phyloP scores from a whole-genome alignment of 305 asterid genomes.

The Fraxinus ornus region DNA sequence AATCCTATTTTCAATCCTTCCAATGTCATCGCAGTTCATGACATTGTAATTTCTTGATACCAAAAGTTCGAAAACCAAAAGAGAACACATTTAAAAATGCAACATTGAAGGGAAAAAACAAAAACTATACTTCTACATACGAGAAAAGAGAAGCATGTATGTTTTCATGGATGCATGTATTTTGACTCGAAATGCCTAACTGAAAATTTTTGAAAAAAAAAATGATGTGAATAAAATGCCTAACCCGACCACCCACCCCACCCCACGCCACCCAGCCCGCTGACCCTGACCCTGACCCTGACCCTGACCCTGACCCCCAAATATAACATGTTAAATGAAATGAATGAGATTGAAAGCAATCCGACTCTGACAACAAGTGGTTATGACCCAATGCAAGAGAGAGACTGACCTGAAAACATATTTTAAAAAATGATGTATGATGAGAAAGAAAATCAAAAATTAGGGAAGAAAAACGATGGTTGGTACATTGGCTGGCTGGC shows the following conservation, averaged over 20 bases:
- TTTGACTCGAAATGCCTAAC: slow-evolving; percentile 35
- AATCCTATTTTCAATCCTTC: slow-evolving; percentile 32
- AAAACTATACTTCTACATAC: slow-evolving; percentile 28
- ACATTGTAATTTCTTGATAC: slow-evolving; percentile 35
- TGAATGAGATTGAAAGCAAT: slow-evolving; percentile 51
- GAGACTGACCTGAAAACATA: slow-evolving; percentile 39
- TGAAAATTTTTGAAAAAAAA: slow-evolving; percentile 30
- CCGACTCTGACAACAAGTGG: slow-evolving; percentile 37
- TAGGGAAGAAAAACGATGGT: slow-evolving; percentile 26
- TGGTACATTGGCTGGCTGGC: slow-evolving; percentile 31
- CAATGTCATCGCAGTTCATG: slow-evolving; percentile 46
- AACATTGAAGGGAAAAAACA: slow-evolving; percentile 24
- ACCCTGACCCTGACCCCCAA: slow-evolving; percentile 30
- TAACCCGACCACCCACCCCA: not conserved
- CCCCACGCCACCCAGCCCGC: not conserved
- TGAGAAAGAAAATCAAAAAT: slow-evolving; percentile 19
- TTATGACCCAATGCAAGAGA: slow-evolving; percentile 53
- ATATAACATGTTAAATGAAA: slow-evolving; percentile 35
- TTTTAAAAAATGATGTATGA: slow-evolving; percentile 30
- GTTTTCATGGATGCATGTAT: slow-evolving; percentile 38
- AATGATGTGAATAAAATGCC: slow-evolving; percentile 51
- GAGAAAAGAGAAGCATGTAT: slow-evolving; percentile 29
- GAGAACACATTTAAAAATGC: slow-evolving; percentile 33
- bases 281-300: not conserved
- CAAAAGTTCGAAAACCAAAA: slow-evolving; percentile 22